Evolutionary conservation across 1,284 basidiomycete genomes (phyloP), one percentile per base, ranked within the genome.

Genomic region (Sporisorium exsertum): DNA sequence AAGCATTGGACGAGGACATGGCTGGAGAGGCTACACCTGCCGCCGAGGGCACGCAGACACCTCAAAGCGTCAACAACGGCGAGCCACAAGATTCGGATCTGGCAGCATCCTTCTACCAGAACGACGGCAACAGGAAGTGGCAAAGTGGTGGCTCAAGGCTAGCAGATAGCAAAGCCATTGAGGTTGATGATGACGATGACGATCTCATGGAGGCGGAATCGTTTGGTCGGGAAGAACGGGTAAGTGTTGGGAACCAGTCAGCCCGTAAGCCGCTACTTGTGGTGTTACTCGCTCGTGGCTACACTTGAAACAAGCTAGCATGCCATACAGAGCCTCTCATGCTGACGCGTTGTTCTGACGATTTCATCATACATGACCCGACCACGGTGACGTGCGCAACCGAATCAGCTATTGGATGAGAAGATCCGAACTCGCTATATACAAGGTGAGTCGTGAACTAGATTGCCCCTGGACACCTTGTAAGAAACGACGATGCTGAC

Each of bases 341-440:
- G 1, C 20, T 50, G 49, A 50, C n/a, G 43, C 22, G 8, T 22
- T 15, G 12, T 37, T 37, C 50, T 37, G 32, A 52, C 50, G 9
- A 3, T 5, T 16, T n/a, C 27, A 45, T 55, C 9, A 29, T 20
- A 22, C 20, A 27, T 20, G 10, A 10, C n/a, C 18, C 29, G 16
- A n/a, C 5, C 35, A 29, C 37, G 24, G n/a, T 18, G 12, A 22
- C 32, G 9, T 37, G 35, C 32, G 27, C 13, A n/a, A 2, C 27
- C n/a, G 10, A 22, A 18, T 4, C 55, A 75, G 71, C 64, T 80
- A 0, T 40, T 80, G 50, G 78, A 80, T 54, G 78, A 80, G 18
- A 69, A 67, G 57, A 78, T 80, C 43, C 76, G 78, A 2, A 64
- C 74, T 26, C 72, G 77, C 33, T 80, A 80, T 37, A 69, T 76